A percentile compares a stretch with the other conserved stretches of the same genome.
Evolutionary conservation across 768 basidiomycete genomes (phyloP).

Genomic region (Sporobolomyces pararoseus): DNA sequence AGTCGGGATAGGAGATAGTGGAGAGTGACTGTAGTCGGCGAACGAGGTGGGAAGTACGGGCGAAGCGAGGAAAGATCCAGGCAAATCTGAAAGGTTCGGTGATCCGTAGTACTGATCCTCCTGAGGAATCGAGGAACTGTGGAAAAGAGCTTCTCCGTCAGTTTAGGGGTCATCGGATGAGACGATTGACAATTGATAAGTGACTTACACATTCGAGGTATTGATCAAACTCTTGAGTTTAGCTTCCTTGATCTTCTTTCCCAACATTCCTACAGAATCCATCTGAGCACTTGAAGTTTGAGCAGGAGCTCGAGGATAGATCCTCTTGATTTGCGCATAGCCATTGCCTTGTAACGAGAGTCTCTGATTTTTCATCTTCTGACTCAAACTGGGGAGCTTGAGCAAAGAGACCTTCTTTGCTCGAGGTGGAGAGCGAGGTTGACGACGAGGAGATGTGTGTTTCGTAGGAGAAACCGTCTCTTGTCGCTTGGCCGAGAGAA

Average conservation of each 20-base stretch:
- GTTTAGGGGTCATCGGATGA: too few relatives aligned
- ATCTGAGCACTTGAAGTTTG: background rate
- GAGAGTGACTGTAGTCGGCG: slow-evolving; percentile 30
- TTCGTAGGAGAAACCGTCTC: background rate
- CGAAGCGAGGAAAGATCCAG: slow-evolving; percentile 27
- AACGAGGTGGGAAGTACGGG: slow-evolving; percentile 32
- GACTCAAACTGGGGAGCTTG: background rate
- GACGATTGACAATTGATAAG: background rate
- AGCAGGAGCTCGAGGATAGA: slow-evolving; percentile 4
- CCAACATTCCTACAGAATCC: background rate
- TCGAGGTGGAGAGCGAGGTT: slow-evolving; percentile 20
- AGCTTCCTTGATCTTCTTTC: slow-evolving; percentile 2
- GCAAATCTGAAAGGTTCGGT: slow-evolving; percentile 16
- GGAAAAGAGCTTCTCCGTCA: background rate
- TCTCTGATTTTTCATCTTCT: slow-evolving; percentile 4
- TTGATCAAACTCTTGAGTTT: background rate
- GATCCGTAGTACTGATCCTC: slow-evolving; percentile 24
- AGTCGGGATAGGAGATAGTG: slow-evolving; percentile 14
- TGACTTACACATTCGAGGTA: slow-evolving; percentile 8
- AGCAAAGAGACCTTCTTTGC: slow-evolving; percentile 22
- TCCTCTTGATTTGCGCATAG: slow-evolving; percentile 11
- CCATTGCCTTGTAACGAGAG: too few relatives aligned
- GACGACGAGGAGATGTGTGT: slow-evolving; percentile 9
- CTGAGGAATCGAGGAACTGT: background rate
- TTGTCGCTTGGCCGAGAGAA: slow-evolving; percentile 1